phyloP scores from a whole-genome alignment of 1,284 basidiomycete genomes.

The Melanopsichium pennsylvanicum region DNA sequence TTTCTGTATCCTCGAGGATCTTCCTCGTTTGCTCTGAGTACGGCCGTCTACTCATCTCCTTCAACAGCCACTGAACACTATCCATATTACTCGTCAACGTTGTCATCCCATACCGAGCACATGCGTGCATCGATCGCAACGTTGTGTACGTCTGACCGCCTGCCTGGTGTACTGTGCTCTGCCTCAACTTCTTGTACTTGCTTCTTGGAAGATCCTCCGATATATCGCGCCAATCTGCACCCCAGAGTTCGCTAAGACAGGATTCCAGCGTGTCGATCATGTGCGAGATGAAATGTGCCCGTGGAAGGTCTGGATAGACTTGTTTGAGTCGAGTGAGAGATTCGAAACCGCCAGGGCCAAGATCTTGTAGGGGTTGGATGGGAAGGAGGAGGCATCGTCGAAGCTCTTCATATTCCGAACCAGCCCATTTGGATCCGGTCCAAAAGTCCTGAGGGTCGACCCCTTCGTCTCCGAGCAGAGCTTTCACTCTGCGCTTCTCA shows the following conservation, averaged over 20 bases:
- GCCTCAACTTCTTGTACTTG: slow-evolving; percentile 34
- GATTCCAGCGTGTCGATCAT: slow-evolving; percentile 31
- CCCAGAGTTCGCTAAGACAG: slow-evolving; percentile 37
- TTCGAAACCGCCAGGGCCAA: slow-evolving; percentile 26
- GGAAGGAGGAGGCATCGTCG: slow-evolving; percentile 26
- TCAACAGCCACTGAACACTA: slow-evolving; percentile 53
- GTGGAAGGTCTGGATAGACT: slow-evolving; percentile 30
- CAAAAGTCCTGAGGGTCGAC: slow-evolving; percentile 31
- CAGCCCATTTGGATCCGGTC: slow-evolving; percentile 33
- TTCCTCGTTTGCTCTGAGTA: slow-evolving; percentile 11
- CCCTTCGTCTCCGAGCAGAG: slow-evolving; percentile 29
- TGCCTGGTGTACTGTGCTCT: slow-evolving; percentile 29
- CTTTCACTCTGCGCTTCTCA: slow-evolving; percentile 39
- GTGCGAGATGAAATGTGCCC: slow-evolving; percentile 42
- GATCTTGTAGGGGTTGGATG: slow-evolving; percentile 24
- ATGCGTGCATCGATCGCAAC: slow-evolving; percentile 21
- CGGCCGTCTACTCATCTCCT: slow-evolving; percentile 32
- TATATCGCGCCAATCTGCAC: slow-evolving; percentile 34
- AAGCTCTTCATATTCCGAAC: slow-evolving; percentile 7
- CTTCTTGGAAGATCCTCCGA: slow-evolving; percentile 27
- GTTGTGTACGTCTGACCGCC: slow-evolving; percentile 36
- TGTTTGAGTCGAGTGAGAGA: slow-evolving; percentile 12
- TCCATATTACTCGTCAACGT: slow-evolving; percentile 51
- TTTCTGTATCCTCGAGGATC: slow-evolving; percentile 1
- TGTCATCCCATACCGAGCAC: slow-evolving; percentile 39